Evolutionary conservation across 495 filamentous ascomycete species (phyloP).

Genomic region (Bacidia gigantensis): DNA sequence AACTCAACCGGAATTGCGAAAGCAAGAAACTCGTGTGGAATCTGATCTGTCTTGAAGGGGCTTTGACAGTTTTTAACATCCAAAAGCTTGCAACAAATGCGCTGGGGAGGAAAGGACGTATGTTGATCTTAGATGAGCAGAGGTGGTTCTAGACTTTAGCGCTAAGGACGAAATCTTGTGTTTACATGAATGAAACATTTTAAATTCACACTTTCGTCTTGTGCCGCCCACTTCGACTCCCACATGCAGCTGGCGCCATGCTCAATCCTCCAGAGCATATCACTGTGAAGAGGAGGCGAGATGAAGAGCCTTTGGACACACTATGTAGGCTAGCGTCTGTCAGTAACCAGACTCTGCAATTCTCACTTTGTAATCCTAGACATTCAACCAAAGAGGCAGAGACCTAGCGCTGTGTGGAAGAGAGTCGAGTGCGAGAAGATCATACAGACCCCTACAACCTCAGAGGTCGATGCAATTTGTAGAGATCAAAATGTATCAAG

Average conservation of each 20-base stretch:
- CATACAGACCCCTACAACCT: background rate
- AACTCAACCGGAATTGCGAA: no score
- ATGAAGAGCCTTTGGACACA: slow-evolving; percentile 42
- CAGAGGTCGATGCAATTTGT: background rate
- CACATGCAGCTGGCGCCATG: slow-evolving; percentile 21
- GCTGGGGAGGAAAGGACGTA: no score
- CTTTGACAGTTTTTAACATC: no score
- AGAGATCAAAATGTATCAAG: background rate
- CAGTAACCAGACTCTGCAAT: background rate
- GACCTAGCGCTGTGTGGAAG: slow-evolving; percentile 10
- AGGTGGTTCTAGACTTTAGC: no score
- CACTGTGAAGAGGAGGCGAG: slow-evolving; percentile 41
- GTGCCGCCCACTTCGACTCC: no score
- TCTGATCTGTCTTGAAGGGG: no score
- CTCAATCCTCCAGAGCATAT: slow-evolving; percentile 39
- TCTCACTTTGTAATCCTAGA: slow-evolving; percentile 4
- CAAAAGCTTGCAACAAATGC: no score
- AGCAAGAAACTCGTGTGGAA: no score
- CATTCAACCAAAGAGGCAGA: slow-evolving; percentile 11
- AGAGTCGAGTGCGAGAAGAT: background rate
- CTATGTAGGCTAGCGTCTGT: slow-evolving; percentile 37
- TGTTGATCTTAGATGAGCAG: no score
- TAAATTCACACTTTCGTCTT: no score
- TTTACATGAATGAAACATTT: no score
- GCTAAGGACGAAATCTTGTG: no score